Conservation (phyloP, 2,329 filamentous ascomycete species). For the Colletotrichum sansevieriae region DNA sequence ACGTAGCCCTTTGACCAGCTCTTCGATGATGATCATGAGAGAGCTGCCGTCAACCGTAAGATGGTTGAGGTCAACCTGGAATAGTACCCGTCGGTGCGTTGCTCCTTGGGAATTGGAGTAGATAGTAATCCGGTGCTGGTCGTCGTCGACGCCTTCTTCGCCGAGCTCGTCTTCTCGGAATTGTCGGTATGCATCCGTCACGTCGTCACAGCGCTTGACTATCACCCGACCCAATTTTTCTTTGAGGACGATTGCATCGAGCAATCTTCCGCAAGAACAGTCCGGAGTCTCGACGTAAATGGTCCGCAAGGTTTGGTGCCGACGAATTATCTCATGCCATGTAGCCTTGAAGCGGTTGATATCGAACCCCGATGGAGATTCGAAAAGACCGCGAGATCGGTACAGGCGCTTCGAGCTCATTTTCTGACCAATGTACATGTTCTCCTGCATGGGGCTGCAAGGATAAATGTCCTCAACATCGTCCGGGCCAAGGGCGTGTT, state of each 20-base stretch:
- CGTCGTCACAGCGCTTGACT: conserved; percentile 32
- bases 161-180: neutral
- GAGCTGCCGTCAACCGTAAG: conserved; percentile 34
- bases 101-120: neutral
- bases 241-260: conserved; percentile 37
- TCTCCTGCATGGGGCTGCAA: conserved; percentile 54
- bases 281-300: conserved; percentile 26
- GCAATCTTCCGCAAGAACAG: neutral
- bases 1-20: conserved; percentile 7
- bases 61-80: conserved; percentile 35
- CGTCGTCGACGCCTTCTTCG: neutral
- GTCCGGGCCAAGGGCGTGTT: conserved; percentile 7
- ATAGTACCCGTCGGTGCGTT: neutral
- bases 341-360: neutral
- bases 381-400: conserved; percentile 40
- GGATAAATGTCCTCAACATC: conserved; percentile 52
- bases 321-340: conserved; percentile 33
- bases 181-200: neutral
- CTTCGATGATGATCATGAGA: conserved; percentile 24
- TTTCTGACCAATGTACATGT: conserved; percentile 51
- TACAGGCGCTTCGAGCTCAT: conserved; percentile 47
- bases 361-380: neutral
- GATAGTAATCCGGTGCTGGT: conserved; percentile 17
- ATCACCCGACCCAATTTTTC: conserved; percentile 19
- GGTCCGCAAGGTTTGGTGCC: conserved; percentile 41